Evolutionary conservation across 2,329 filamentous ascomycete species (phyloP), one percentile per base, ranked within the genome.

Genomic region (Paraphoma chrysanthemicola): DNA sequence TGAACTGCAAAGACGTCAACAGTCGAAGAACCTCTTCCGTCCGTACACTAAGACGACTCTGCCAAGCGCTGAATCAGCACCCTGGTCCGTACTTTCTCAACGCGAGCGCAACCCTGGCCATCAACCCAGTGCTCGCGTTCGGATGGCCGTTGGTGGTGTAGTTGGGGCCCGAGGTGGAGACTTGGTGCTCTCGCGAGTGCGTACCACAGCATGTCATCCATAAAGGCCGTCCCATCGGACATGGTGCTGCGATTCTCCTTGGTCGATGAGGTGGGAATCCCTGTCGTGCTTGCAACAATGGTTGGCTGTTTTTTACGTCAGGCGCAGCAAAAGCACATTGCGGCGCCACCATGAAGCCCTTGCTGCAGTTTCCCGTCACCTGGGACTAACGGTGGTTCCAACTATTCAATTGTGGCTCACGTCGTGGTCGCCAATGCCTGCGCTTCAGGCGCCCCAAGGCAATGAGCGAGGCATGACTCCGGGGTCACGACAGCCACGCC

Each of bases 361-460:
- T 65, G 70, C 63, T 65, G 66, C 63, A 62, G 55, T 61, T 63
- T 70, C 72, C 72, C 70, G 65, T 54, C 49, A 55, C 43, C 66
- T 71, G 71, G 73, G 63, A 73, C 68, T 64, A 76, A 75, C 73
- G 72, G 71, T 63, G 60, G 62, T 74, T 69, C 72, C 73, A 74
- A 53, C 72, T 66, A 69, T 66, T 47, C 52, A 68, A 55, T 8
- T 66, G 68, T 75, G 73, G 72, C 72, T 73, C 66, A 66, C 69
- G 67, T 56, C 44, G 70, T 74, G 66, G 66, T 59, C 48, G 56
- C 51, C 48, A 48, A 60, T 68, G 61, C 66, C 64, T 64, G 62
- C 58, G 48, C 56, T 58, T 36, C 30, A 10, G 47, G 47, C 43
- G 46, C 39, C 47, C 39, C 50, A 51, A 36, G 54, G 48, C 55